Percentiles rank a stretch among this genome's conserved stretches.
Conservation (phyloP, 2,329 filamentous ascomycete species). For the Neonectria sp. region DNA sequence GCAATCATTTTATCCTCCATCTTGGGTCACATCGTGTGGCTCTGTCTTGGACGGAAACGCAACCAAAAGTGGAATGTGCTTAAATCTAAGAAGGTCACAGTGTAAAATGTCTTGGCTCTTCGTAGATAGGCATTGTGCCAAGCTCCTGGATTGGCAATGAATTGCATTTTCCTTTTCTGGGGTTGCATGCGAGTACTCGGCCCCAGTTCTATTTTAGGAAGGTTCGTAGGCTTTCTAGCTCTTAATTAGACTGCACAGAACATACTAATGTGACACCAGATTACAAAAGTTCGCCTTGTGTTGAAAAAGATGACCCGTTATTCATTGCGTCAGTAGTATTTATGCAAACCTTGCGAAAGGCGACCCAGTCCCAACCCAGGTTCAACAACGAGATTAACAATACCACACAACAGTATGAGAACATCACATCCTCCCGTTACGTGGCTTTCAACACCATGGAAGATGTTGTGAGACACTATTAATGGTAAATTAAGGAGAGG, state of each 20-base stretch:
- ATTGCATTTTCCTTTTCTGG: not conserved
- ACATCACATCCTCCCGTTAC: too few species aligned
- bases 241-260: not conserved
- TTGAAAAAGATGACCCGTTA: not conserved
- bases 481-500: not conserved
- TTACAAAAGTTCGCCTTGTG: constrained; percentile 1
- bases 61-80: constrained; percentile 16
- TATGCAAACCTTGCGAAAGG: not conserved
- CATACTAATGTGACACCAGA: not conserved
- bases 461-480: not conserved
- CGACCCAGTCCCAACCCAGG: not conserved
- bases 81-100: constrained; percentile 7
- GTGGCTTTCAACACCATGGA: too few species aligned
- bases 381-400: too few species aligned
- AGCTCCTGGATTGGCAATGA: constrained; percentile 12
- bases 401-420: too few species aligned
- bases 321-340: not conserved
- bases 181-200: constrained; percentile 12
- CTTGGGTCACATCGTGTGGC: constrained; percentile 10
- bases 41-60: constrained; percentile 14
- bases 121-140: constrained; percentile 12
- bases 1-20: constrained; percentile 2
- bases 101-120: constrained; percentile 9
- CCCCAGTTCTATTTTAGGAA: constrained; percentile 15
- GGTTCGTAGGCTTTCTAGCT: constrained; percentile 7